Conservation (phyloP, 805 yeast species). For the Candida taoyuanica region DNA sequence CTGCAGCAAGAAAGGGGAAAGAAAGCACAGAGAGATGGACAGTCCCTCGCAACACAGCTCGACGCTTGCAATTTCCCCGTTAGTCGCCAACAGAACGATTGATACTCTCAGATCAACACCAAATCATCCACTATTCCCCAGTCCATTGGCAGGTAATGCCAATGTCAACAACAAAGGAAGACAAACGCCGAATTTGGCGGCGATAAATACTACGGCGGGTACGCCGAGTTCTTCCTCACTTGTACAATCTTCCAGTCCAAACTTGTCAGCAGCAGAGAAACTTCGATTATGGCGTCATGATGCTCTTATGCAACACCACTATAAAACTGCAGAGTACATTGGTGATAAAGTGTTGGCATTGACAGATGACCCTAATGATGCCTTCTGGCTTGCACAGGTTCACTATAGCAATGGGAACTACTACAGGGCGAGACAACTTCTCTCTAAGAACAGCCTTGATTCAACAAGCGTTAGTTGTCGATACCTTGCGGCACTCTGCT, state of each 20-base stretch:
- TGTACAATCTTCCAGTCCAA: conserved; percentile 1
- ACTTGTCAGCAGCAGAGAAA: conserved; percentile 70
- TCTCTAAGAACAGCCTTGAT: conserved; percentile 52
- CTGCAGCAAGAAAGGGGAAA: too few species aligned
- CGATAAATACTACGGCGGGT: too few species aligned
- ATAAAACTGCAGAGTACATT: conserved; percentile 80
- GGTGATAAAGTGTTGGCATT: conserved; percentile 87
- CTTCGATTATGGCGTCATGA: conserved; percentile 90
- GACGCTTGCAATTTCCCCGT: conserved; percentile 69
- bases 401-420: conserved; percentile 72
- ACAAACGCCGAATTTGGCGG: not conserved
- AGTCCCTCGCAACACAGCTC: conserved; percentile 62
- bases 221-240: too few species aligned
- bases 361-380: conserved; percentile 87
- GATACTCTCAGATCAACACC: conserved; percentile 46
- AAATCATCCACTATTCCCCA: conserved; percentile 35
- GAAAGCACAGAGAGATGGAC: conserved; percentile 6
- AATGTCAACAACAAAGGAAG: not conserved
- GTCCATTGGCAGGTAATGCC: conserved; percentile 30
- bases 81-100: conserved; percentile 33
- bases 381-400: conserved; percentile 94
- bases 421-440: conserved; percentile 69
- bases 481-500: conserved; percentile 72
- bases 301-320: conserved; percentile 88
- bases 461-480: conserved; percentile 65